These are phyloP conservation scores for Volvox reticuliferus DNA, from an alignment of 139 green algal species.

Conservation along the genomic window DNA sequence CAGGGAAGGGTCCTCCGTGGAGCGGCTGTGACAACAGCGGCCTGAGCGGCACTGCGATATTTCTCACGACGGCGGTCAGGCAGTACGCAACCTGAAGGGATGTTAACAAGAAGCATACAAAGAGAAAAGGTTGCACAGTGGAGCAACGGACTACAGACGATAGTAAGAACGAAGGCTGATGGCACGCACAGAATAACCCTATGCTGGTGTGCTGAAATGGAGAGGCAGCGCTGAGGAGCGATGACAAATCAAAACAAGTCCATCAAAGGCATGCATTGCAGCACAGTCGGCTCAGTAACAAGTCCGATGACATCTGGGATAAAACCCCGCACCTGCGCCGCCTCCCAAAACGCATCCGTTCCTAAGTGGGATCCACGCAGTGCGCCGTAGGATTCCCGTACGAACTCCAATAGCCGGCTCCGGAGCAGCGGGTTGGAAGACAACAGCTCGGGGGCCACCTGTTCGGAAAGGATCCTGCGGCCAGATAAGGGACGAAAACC, in stretches of 20 bases:
- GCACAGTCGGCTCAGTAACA: too few relatives aligned
- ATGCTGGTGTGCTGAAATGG: too few relatives aligned
- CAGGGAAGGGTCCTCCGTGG: background rate
- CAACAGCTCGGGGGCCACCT: slow-evolving; percentile 9
- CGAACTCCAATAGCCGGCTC: slow-evolving; percentile 74
- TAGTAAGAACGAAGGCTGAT: too few relatives aligned
- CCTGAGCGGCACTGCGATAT: slow-evolving; percentile 26
- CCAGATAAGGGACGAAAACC: background rate
- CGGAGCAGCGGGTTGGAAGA: slow-evolving; percentile 47
- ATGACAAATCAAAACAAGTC: too few relatives aligned
- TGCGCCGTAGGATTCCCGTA: slow-evolving; percentile 69
- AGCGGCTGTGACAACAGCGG: slow-evolving; percentile 41
- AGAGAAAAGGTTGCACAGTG: too few relatives aligned
- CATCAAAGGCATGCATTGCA: too few relatives aligned
- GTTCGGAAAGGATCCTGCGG: slow-evolving; percentile 40
- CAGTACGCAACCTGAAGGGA: slow-evolving; percentile 75
- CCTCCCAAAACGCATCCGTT: slow-evolving; percentile 62
- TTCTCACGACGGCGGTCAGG: slow-evolving; percentile 65
- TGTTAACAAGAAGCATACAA: too few relatives aligned
- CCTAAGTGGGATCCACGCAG: slow-evolving; percentile 45
- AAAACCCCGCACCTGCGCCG: slow-evolving; percentile 47
- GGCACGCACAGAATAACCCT: too few relatives aligned
- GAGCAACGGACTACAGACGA: too few relatives aligned
- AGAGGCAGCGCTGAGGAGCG: too few relatives aligned
- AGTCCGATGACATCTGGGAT: too few relatives aligned